Base-by-base conservation (phyloP, 345 rosid genomes). In the Populus euphratica region DNA sequence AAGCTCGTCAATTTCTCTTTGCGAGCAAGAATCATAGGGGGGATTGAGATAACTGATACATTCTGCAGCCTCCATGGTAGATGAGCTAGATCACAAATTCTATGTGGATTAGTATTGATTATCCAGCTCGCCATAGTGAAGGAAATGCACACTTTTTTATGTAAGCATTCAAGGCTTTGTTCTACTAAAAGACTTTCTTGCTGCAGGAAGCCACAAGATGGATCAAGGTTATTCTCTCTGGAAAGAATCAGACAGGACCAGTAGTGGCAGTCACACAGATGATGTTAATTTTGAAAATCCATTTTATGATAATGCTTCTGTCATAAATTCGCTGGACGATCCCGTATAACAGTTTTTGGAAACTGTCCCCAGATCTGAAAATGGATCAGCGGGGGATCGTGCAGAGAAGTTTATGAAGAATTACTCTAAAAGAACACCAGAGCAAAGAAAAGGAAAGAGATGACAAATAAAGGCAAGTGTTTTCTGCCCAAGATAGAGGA, bases 1-100 rank as follows among this genome's bases (percentile, higher is more conserved):
- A 91, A 9, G 96, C 97, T 38, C 90, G 87, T 44, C 93, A 85
- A 75, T 91, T 93, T 85, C 86, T 91, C 50, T 78, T 78, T 56
- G 79, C 78, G 17, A 83, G 87, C 81, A 83, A 86, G 81, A 82
- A 76, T 72, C 86, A 84, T 73, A 63, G 21, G 20, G 29, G 56
- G 44, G 29, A 39, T 63, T 56, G 79, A 77, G 67, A 33, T 41
- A 39, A 61, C 75, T 66, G 65, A 78, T 72, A 52, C 43, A 56
- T 69, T 72, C 80, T 79, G 72, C 73, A 76, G 72, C 35, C 16
- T 47, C 64, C 33, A 2, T 68, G 18, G 73, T 78, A 35, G 80
- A 86, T 41, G 78, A 81, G 44, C 56, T 31, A 67, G 71, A 69
- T 69, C 77, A 49, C 49, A 21, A 68, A 16, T 21, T 77, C 38